These are phyloP conservation scores for Thelonectria blattea DNA, from an alignment of 2,329 filamentous ascomycete genomes.

Conservation along the genomic window DNA sequence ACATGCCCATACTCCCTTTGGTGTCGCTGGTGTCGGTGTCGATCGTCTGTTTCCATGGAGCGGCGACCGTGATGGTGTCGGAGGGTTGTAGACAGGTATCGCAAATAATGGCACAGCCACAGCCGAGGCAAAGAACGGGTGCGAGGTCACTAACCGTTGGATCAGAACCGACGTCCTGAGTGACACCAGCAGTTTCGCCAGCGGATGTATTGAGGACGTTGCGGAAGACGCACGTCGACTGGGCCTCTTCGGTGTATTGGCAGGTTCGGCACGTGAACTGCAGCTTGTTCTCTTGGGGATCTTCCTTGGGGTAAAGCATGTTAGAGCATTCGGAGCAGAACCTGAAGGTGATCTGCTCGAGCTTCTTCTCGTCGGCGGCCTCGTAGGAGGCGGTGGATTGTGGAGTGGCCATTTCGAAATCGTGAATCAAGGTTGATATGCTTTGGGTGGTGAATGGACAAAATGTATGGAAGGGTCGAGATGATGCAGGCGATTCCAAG, in stretches of 20 bases:
- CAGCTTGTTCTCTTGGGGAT: conserved; percentile 80
- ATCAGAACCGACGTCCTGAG: conserved; percentile 95
- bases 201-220: conserved; percentile 91
- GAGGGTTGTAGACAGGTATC: conserved; percentile 44
- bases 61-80: conserved; percentile 30
- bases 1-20: conserved; percentile 39
- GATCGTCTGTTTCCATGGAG: not conserved
- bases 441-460: conserved; percentile 12
- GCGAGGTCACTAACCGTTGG: conserved; percentile 86
- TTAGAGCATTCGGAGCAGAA: conserved; percentile 99
- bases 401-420: conserved; percentile 58
- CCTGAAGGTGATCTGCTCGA: conserved; percentile 89
- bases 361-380: conserved; percentile 54
- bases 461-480: not conserved
- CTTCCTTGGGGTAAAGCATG: conserved; percentile 97
- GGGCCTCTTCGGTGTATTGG: conserved; percentile 85
- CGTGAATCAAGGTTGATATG: not conserved
- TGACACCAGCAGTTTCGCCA: conserved; percentile 95
- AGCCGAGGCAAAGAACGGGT: conserved; percentile 53
- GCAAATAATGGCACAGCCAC: conserved; percentile 53
- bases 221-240: conserved; percentile 91
- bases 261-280: conserved; percentile 97
- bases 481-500: conserved; percentile 8
- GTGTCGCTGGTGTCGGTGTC: conserved; percentile 16
- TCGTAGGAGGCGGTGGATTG: conserved; percentile 55